Conservation (phyloP, 2,329 filamentous ascomycete genomes). For the Fusarium dlaminii region DNA sequence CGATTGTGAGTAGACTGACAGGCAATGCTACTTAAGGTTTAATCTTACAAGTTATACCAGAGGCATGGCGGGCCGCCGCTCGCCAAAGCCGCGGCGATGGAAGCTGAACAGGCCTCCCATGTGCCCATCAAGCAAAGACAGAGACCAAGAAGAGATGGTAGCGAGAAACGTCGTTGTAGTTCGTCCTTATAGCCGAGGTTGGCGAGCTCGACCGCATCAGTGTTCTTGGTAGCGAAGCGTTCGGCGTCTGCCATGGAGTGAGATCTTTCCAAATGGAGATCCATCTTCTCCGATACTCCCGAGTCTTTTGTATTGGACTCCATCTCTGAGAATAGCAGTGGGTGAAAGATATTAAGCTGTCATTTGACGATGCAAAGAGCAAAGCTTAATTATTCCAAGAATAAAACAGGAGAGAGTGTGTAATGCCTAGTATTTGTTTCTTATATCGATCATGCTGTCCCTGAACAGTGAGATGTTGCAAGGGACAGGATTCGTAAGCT, state of each 20-base stretch:
- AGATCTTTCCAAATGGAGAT: neutral
- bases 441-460: neutral
- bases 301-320: neutral
- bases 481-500: neutral
- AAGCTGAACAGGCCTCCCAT: neutral
- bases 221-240: neutral
- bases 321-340: neutral
- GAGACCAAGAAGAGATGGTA: neutral
- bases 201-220: neutral
- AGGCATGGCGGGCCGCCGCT: neutral
- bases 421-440: neutral
- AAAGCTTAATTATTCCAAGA: neutral
- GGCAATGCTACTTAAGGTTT: neutral
- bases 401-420: neutral
- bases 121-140: neutral
- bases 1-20: neutral
- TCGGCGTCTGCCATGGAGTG: neutral
- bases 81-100: neutral
- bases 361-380: neutral
- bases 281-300: neutral
- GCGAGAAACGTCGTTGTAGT: neutral
- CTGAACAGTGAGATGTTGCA: neutral
- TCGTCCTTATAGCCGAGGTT: neutral
- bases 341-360: neutral
- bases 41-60: neutral